Base-by-base conservation (phyloP, 2,329 filamentous ascomycete species). In the Ceratocystis huliohia region DNA sequence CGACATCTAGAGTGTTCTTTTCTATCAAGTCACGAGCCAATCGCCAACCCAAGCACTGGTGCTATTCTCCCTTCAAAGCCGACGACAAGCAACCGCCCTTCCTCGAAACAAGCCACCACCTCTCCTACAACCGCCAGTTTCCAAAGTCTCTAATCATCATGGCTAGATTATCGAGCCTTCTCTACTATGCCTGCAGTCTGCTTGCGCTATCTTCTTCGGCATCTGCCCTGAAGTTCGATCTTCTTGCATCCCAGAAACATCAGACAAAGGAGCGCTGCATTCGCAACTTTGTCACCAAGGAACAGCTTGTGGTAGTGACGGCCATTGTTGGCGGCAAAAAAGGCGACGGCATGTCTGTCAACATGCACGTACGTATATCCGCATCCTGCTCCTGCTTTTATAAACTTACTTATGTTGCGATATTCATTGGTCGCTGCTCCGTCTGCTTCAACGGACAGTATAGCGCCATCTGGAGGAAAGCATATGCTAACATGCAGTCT, bases 241-340 rank as follows among this genome's bases (percentile, higher is more conserved):
- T 99, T 69, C 78, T 84, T 72, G 90, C 91, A 57, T 82, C 86
- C 70, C 77, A 79, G 64, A 76, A 78, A 67, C 66, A 68, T 69
- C 80, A 83, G 75, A 85, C 87, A 72, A 84, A 87, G 74, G 88
- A 93, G 78, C 84, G 93, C 79, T 99, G 94, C 80, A 89, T 99
- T 76, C 86, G 93, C 75, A 99, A 99, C 80, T 99, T 96, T 76
- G 92, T 96, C 70, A 83, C 85, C 69, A 88, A 86, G 77, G 91
- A 96, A 74, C 96, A 94, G 70, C 80, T 99, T 70, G 94, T 99
- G 53, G 93, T 97, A 44, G 93, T 99, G 65, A 97, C 93, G 67
- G 89, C 92, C 66, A 96, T 86, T 68, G 82, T 96, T 66, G 85
- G 87, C 74, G 94, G 94, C n/a, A 79, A 79, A 71, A 89, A 88